Evolutionary conservation across 305 asterid species (phyloP), one percentile per base, ranked within the genome.

Genomic region (Solanum aculeatissimum): DNA sequence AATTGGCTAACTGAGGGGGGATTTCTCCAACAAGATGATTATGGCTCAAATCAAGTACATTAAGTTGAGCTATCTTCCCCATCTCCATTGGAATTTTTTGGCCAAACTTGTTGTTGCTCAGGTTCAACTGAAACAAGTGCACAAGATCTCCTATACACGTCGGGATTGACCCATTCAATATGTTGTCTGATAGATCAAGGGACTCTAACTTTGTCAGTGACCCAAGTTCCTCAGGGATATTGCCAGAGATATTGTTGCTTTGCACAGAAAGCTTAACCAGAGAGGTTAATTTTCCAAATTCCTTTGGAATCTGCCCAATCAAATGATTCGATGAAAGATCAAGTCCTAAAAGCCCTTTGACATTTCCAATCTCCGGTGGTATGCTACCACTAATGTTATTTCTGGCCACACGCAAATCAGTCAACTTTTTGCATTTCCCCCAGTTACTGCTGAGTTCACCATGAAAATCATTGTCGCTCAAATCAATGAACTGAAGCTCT

Each of bases 381-480:
- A 89, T 89, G 63, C 38, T 78, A 2, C 93, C 92, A 5, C 89
- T 85, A 71, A 91, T 75, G 23, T 83, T 88, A 51, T 89, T 91
- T 57, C 66, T 66, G 82, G 86, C 83, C 13, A 89, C 60, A 14
- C n/a, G 80, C 42, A 91, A 57, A 38, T 83, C 45, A 23, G 83
- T 66, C 21, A 91, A 88, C 58, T 85, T 87, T 19, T 68, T 54
- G 65, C 51, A 80, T 21, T 51, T 15, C 40, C 42, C 84, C 87
- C 84, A 54, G 19, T 84, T 58, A 16, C n/a, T 72, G 38, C 62
- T 23, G 65, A 84, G 75, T 60, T 75, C 83, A 13, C 86, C 86
- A 10, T 43, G 10, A 53, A 84, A 75, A 54, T 60, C 23, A 16
- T 85, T 85, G 2, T 72, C n/a, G 8, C 81, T 85, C 23, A 82